phyloP scores from a whole-genome alignment of 75 land plant genomes.

The Pinus albicaulis region DNA sequence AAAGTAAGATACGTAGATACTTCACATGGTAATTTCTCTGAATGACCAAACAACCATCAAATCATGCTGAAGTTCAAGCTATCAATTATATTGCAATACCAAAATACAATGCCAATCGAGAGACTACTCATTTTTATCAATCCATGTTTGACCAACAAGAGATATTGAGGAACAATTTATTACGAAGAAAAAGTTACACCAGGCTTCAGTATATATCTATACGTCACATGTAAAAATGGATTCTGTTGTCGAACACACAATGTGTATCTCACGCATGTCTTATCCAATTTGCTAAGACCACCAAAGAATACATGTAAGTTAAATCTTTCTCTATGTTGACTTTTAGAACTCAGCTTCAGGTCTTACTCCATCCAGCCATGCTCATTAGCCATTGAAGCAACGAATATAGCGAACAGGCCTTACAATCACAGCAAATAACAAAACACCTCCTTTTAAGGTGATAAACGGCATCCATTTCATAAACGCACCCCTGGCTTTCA shows the following conservation, averaged over 20 bases:
- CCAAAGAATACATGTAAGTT: constrained; percentile 3
- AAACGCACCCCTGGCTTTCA: not conserved
- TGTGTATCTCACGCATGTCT: not conserved
- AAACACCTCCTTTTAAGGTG: not conserved
- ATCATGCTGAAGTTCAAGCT: not conserved
- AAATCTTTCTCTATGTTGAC: not conserved
- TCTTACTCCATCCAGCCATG: not conserved
- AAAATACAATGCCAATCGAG: not conserved
- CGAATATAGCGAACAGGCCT: not conserved
- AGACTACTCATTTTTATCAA: constrained; percentile 4
- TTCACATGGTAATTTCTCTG: not conserved
- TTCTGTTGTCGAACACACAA: constrained; percentile 3
- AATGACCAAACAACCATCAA: not conserved
- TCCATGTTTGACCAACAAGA: not conserved
- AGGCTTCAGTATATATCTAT: not conserved
- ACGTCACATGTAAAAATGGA: not conserved
- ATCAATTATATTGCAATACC: constrained; percentile 1
- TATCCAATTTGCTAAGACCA: not conserved
- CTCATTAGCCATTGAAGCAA: not conserved
- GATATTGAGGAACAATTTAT: not conserved
- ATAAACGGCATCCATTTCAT: not conserved
- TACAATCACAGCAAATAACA: not conserved
- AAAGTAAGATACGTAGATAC: not conserved
- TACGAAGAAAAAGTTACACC: constrained; percentile 9
- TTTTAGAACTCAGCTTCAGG: not conserved